Percentiles rank a stretch among this genome's conserved stretches.
Evolutionary conservation across 306 rosid genomes (phyloP).

Genomic region (Cucumis cinereus): DNA sequence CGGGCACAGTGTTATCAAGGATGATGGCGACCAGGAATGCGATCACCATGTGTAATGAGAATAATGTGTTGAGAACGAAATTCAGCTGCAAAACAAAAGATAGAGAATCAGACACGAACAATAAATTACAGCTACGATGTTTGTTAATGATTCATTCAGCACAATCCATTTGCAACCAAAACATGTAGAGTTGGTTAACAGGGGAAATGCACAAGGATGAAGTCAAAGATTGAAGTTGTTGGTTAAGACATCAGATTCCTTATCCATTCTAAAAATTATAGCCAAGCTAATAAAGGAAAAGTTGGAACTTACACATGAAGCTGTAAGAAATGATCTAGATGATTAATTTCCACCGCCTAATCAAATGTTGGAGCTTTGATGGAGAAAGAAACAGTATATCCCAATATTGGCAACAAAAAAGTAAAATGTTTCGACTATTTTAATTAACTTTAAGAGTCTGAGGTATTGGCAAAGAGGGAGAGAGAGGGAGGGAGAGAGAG

Average conservation of each 20-base stretch:
- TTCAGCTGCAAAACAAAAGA: slow-evolving; percentile 42
- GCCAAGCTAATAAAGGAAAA: background rate
- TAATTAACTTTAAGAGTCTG: background rate
- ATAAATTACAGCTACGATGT: background rate
- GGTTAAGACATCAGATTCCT: background rate
- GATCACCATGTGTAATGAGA: slow-evolving; percentile 79
- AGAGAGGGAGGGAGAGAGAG: background rate
- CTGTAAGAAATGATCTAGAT: background rate
- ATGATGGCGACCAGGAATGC: slow-evolving; percentile 76
- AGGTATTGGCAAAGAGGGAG: background rate
- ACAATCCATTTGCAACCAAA: background rate
- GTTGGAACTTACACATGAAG: background rate
- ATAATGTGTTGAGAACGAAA: slow-evolving; percentile 61
- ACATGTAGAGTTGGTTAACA: background rate
- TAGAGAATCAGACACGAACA: background rate
- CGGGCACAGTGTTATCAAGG: slow-evolving; percentile 97
- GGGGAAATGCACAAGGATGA: background rate
- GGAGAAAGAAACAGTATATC: background rate
- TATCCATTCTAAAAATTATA: background rate
- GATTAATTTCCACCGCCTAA: background rate
- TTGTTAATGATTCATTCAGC: background rate
- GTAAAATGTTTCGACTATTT: background rate
- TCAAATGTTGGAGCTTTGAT: background rate
- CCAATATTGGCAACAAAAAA: background rate
- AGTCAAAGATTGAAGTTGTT: background rate